These are phyloP conservation scores for Cladosporium sp. DNA, from an alignment of 2,329 filamentous ascomycete genomes.

Conservation along the genomic window DNA sequence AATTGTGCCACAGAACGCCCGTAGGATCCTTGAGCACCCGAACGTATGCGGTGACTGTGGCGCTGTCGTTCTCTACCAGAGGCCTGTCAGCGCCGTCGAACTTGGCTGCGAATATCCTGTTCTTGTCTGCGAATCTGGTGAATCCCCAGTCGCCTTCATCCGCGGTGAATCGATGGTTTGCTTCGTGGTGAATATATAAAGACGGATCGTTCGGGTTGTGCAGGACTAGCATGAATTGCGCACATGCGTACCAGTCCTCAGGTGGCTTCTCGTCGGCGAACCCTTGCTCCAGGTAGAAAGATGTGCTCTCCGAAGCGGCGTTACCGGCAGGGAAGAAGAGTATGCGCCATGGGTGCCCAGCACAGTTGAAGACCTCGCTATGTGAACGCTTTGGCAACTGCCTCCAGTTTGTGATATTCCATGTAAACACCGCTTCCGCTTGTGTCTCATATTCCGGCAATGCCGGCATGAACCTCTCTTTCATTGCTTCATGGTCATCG, in stretches of 20 bases:
- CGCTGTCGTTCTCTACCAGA: slow-evolving; percentile 70
- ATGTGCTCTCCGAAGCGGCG: slow-evolving; percentile 79
- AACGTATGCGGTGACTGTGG: slow-evolving; percentile 78
- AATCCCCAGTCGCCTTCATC: slow-evolving; percentile 99
- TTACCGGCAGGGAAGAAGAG: slow-evolving; percentile 95
- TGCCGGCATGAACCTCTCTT: slow-evolving; percentile 69
- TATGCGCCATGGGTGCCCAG: slow-evolving; percentile 87
- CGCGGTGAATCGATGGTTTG: slow-evolving; percentile 93
- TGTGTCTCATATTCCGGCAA: slow-evolving; percentile 76
- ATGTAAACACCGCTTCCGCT: slow-evolving; percentile 72
- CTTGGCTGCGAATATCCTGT: slow-evolving; percentile 73
- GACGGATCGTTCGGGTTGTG: slow-evolving; percentile 94
- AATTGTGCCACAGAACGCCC: slow-evolving; percentile 86
- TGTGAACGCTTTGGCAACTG: slow-evolving; percentile 73
- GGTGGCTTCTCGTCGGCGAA: slow-evolving; percentile 71
- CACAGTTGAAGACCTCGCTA: slow-evolving; percentile 82
- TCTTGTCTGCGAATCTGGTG: slow-evolving; percentile 87
- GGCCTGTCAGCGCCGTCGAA: slow-evolving; percentile 69
- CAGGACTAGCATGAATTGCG: slow-evolving; percentile 89
- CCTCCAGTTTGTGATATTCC: slow-evolving; percentile 84
- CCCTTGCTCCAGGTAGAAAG: slow-evolving; percentile 94
- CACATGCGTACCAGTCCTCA: slow-evolving; percentile 93
- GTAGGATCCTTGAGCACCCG: slow-evolving; percentile 82
- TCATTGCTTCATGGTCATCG: slow-evolving; percentile 75
- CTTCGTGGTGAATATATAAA: slow-evolving; percentile 68